Evolutionary conservation across 2,329 filamentous ascomycete genomes (phyloP).

Genomic region (Cercospora berteroae): DNA sequence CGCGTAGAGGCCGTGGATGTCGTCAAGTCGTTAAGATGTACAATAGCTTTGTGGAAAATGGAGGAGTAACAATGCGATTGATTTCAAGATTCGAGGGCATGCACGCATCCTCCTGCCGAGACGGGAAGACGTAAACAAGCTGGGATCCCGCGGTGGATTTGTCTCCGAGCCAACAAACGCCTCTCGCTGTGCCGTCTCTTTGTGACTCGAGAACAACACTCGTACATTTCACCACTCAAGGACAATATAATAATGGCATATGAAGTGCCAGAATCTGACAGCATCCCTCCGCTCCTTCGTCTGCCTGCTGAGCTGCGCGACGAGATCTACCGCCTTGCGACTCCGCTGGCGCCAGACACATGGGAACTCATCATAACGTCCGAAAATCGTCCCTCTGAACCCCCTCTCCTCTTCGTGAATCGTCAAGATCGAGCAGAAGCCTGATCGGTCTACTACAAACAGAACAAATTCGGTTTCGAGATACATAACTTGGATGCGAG

Average conservation of each 20-base stretch:
- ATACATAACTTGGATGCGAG: not conserved
- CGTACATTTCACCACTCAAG: not conserved
- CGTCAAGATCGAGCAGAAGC: constrained; percentile 4
- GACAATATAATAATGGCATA: not conserved
- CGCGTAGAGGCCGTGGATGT: not conserved
- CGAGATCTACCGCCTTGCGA: not conserved
- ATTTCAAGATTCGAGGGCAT: not conserved
- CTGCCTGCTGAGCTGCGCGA: not conserved
- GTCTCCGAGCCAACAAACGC: not conserved
- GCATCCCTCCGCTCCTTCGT: not conserved
- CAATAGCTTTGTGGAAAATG: not conserved
- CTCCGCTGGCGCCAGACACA: not conserved
- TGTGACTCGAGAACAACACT: not conserved
- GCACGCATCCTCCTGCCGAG: not conserved
- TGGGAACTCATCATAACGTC: not conserved
- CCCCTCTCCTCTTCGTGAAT: constrained; percentile 1
- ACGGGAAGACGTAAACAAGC: not conserved
- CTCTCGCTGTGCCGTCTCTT: not conserved
- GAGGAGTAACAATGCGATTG: not conserved
- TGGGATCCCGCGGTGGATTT: not conserved
- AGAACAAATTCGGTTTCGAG: not conserved
- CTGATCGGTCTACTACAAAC: not conserved
- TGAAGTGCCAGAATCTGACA: not conserved
- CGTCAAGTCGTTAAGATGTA: constrained; percentile 5
- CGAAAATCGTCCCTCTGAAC: not conserved